phyloP scores from a whole-genome alignment of 805 yeast species.

The Jamesozyma lodderae region DNA sequence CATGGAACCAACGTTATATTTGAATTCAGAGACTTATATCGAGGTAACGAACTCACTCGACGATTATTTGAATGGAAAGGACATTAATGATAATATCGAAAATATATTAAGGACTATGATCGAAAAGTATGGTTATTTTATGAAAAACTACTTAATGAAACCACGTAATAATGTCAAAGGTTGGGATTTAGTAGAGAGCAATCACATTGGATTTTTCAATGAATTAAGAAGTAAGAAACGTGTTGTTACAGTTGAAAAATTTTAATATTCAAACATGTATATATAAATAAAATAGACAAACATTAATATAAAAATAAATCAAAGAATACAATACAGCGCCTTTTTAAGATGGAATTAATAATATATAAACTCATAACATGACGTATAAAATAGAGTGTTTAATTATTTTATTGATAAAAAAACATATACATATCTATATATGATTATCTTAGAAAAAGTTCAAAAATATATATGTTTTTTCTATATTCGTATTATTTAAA shows the following conservation, averaged over 20 bases:
- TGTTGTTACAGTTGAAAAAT: constrained; percentile 3
- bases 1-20: constrained; percentile 22
- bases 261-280: constrained; percentile 1
- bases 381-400: background rate
- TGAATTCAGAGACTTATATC: constrained; percentile 18
- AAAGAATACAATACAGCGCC: background rate
- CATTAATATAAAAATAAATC: background rate
- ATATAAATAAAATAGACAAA: background rate
- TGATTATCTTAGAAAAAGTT: background rate
- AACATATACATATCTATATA: background rate
- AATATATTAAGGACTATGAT: constrained; percentile 13
- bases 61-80: constrained; percentile 16
- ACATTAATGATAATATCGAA: constrained; percentile 9
- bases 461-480: background rate
- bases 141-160: constrained; percentile 26
- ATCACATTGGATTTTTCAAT: constrained; percentile 11
- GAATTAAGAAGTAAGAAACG: constrained; percentile 12
- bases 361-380: background rate
- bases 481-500: background rate
- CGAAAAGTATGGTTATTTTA: constrained; percentile 25
- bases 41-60: constrained; percentile 14
- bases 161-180: constrained; percentile 14
- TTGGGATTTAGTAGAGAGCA: constrained; percentile 20
- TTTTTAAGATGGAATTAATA: background rate
- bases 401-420: background rate